A percentile compares a stretch with the other conserved stretches of the same genome.
These are phyloP conservation scores for Paecilomyces variotii DNA, from an alignment of 2,329 filamentous ascomycete genomes.

Conservation along the genomic window DNA sequence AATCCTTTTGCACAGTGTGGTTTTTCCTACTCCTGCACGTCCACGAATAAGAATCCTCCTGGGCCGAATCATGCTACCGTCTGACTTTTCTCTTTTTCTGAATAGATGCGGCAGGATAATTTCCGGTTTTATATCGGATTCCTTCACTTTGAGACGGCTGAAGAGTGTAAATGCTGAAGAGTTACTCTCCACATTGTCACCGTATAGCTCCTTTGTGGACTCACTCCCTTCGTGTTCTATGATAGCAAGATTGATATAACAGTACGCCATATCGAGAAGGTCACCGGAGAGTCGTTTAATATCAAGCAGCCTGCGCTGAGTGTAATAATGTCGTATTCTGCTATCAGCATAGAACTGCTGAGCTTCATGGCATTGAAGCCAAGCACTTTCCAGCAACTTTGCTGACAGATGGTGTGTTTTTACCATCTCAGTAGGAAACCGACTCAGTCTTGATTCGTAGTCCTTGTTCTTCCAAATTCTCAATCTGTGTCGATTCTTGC, in stretches of 20 bases:
- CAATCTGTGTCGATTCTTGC: not conserved
- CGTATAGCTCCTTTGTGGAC: not conserved
- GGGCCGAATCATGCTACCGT: constrained; percentile 11
- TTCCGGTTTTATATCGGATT: constrained; percentile 11
- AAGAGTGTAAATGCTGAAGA: constrained; percentile 19
- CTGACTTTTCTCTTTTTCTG: constrained; percentile 11
- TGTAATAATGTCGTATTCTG: constrained; percentile 1
- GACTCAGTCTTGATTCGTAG: not conserved
- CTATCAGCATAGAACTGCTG: not conserved
- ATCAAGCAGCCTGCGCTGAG: constrained; percentile 13
- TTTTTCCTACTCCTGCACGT: constrained; percentile 32
- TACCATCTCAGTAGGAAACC: not conserved
- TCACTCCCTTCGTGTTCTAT: constrained; percentile 14
- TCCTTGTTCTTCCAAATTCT: not conserved
- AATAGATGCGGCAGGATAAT: constrained; percentile 19
- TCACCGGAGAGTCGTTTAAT: constrained; percentile 30
- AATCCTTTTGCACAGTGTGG: constrained; percentile 36
- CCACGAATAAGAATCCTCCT: constrained; percentile 30
- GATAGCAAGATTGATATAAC: constrained; percentile 34
- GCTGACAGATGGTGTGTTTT: not conserved
- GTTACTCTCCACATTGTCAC: not conserved
- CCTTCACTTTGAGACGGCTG: constrained; percentile 19
- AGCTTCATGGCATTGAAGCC: not conserved
- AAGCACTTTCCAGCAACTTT: not conserved
- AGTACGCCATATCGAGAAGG: constrained; percentile 23